Base-by-base conservation (phyloP, 2,329 filamentous ascomycete genomes). In the Venturia carpophila region DNA sequence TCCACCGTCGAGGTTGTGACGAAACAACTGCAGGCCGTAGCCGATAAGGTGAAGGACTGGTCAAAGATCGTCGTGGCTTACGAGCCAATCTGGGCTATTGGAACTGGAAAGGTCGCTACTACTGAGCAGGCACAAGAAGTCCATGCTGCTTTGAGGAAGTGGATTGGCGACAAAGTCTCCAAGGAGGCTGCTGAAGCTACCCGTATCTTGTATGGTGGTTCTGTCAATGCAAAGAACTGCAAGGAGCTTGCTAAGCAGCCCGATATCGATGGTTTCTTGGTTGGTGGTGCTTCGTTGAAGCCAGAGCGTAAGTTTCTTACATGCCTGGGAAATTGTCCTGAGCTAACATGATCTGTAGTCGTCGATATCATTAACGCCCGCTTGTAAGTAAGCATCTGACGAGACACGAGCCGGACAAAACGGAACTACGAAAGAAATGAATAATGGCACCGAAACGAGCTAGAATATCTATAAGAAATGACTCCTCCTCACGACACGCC, bases 201-300 rank as follows among this genome's bases (percentile, higher is more conserved):
- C 68, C 87, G 94, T 73, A 91, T 99, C 76, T 88, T 99, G 75
- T 99, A 99, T 79, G 94, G 94, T 70, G 94, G 94, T 75, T 94
- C 89, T 73, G 94, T 99, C 73, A 95, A 84, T 76, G 94, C 96
- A 84, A 97, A 97, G 89, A 99, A 99, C 87, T 95, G 91, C 84
- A 85, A 83, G 75, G 93, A 97, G 69, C 85, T 99, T 73, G 87
- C 89, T 76, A 93, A 92, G 83, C 87, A 97, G 85, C 77, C 85
- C 69, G 94, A 99, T 79, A 96, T 99, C 77, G 94, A 99, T 78
- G 94, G 94, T 67, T 97, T 97, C 87, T 85, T 97, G 71, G 93
- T 97, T 70, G 93, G 93, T 70, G 93, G 93, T 79, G 93, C 93
- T 75, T 94, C 90, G 77, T 86, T 97, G 81, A 97, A 97, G 87